A percentile compares a stretch with the other conserved stretches of the same genome.
Conservation (phyloP, 257 asterid species). For the Ajuga chamaepitys region DNA sequence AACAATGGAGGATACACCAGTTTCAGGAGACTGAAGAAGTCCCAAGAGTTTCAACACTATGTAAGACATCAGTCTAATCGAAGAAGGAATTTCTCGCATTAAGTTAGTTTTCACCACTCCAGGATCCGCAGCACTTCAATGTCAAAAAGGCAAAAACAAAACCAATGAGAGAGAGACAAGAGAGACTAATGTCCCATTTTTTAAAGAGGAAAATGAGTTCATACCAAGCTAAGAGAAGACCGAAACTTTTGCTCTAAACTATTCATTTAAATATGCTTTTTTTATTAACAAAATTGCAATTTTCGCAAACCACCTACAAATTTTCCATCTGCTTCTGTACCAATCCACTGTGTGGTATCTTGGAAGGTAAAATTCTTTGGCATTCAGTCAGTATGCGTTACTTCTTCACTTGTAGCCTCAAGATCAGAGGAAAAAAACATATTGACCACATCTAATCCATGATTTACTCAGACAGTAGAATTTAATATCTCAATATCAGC, state of each 20-base stretch:
- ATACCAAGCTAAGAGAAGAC: neutral
- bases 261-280: neutral
- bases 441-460: too few relatives aligned
- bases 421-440: too few relatives aligned
- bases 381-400: too few relatives aligned
- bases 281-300: too few relatives aligned
- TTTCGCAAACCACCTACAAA: too few relatives aligned
- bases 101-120: conserved; percentile 80
- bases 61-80: conserved; percentile 40
- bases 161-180: conserved; percentile 10
- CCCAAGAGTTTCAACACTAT: conserved; percentile 46
- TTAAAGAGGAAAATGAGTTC: neutral
- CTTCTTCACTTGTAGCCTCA: too few relatives aligned
- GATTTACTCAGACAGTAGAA: too few relatives aligned
- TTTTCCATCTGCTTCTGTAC: too few relatives aligned
- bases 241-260: neutral
- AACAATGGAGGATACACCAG: conserved; percentile 48
- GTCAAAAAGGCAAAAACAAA: neutral
- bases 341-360: too few relatives aligned
- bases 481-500: too few relatives aligned
- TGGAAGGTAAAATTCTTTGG: too few relatives aligned
- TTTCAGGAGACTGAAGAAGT: conserved; percentile 60
- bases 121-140: conserved; percentile 74
- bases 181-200: neutral
- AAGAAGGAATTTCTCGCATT: conserved; percentile 76